Evolutionary conservation across 179 eudicot genomes (phyloP), one percentile per base, ranked within the genome.

Genomic region (Gypsophila paniculata): DNA sequence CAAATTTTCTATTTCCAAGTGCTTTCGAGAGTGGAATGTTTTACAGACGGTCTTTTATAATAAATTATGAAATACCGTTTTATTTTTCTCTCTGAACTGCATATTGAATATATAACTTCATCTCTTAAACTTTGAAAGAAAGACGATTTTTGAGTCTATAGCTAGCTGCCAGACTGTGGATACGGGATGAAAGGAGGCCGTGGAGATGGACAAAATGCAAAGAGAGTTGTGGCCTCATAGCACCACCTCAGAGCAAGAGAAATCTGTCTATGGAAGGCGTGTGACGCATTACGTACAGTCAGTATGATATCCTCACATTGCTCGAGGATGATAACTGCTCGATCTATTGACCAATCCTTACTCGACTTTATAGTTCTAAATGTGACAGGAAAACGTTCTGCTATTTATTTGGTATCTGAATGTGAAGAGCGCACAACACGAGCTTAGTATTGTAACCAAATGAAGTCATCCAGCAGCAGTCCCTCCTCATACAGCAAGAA

Each of bases 201-300:
- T 80, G 88, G 66, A 83, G 81, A 74, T 85, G 86, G 89, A 59
- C 82, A 36, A 88, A 77, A 72, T 81, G 86, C 81, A 91, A 83
- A 82, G 97, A 91, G 76, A 80, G 84, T 14, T 75, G 89, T 72
- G 71, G 80, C 75, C 80, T 88, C 44, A 64, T 83, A n/a, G 72
- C 89, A n/a, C 87, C 89, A n/a, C 87, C 86, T 12, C 90, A 91
- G 66, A 87, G 83, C 82, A 89, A 86, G 78, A 91, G 85, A 75
- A 80, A 75, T 73, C 76, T 81, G 22, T 36, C 82, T 6, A 48
- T 78, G 4, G 97, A 91, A 62, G 59, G 75, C 72, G 87, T 87
- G 39, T 92, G 82, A 78, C 34, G 10, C 67, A 32, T 62, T 3
- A 62, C n/a, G n/a, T n/a, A n/a, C 5, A 15, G 29, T 49, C 60